Evolutionary conservation across 148 eudicot species (phyloP), one percentile per base, ranked within the genome.

Genomic region (Diospyros lotus): DNA sequence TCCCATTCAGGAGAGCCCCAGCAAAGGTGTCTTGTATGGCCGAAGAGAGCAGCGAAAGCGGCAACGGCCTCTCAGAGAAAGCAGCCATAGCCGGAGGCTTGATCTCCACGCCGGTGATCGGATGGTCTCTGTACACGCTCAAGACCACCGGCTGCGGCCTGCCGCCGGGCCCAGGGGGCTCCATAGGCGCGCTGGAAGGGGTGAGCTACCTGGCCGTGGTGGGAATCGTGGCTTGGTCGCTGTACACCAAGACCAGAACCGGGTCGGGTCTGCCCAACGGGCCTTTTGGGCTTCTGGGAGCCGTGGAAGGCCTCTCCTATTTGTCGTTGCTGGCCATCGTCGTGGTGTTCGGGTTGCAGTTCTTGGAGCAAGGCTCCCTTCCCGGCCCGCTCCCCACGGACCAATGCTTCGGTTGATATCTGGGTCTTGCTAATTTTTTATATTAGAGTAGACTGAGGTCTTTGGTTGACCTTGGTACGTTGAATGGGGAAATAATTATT

Each of bases 111-210:
- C 98, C 94, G 9, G 94, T 95, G 28, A 95, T 95, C 6, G 97
- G 83, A 2, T 95, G 97, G 99, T 93, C 99, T 1, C 91, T 95
- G 4, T 95, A 83, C 89, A 88, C 99, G 1, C 94, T 95, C 28
- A 95, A 95, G 80, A 93, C 94, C 2, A 95, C 99, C 0, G 99
- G 99, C n/a, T 95, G 99, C 45, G 99, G 99, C 17, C 91, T 95
- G 5, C 99, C 99, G 5, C 99, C 99, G 0, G 97, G 99, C 1
- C 97, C 97, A 0, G 97, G 93, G 3, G 99, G 99, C 46, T 90
- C 99, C 1, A 81, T 95, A 6, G 99, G 99, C 6, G 97, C 97
- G 5, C 84, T 95, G 0, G 99, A 95, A 72, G 99, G 99, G 4
- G 90, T 95, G 4, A 93, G 99, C 84, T 95, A 92, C 84, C 76